Conservation (phyloP, 129 eudicot species). For the Flaveria ramosissima region DNA sequence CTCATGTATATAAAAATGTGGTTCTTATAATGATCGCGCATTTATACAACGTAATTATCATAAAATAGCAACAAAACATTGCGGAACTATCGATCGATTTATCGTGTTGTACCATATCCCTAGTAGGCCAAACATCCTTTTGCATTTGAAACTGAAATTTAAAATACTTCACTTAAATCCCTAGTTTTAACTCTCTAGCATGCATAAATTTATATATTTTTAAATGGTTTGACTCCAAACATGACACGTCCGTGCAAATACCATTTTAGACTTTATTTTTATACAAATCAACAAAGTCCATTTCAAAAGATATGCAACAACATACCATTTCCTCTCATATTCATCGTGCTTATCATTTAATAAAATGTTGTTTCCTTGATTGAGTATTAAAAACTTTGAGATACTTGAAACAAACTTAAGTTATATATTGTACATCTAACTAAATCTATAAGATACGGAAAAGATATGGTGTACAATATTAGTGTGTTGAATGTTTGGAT, state of each 20-base stretch:
- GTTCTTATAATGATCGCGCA: no score
- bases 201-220: neutral
- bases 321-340: no score
- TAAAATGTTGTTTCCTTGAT: no score
- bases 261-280: no score
- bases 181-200: neutral
- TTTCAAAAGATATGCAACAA: no score
- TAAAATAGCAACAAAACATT: no score
- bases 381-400: neutral
- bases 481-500: slow-evolving; percentile 36
- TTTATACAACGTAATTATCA: no score
- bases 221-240: no score
- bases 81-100: no score
- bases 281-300: no score
- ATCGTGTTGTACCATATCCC: neutral
- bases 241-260: no score
- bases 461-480: slow-evolving; percentile 22
- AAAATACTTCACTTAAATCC: neutral
- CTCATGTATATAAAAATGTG: neutral
- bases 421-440: neutral
- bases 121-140: neutral
- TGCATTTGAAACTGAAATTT: neutral
- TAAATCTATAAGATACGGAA: slow-evolving; percentile 21
- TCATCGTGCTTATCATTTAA: no score
- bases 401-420: neutral